These are phyloP conservation scores for Avena insularis DNA, from an alignment of 176 grass and related monocot species.

Conservation along the genomic window DNA sequence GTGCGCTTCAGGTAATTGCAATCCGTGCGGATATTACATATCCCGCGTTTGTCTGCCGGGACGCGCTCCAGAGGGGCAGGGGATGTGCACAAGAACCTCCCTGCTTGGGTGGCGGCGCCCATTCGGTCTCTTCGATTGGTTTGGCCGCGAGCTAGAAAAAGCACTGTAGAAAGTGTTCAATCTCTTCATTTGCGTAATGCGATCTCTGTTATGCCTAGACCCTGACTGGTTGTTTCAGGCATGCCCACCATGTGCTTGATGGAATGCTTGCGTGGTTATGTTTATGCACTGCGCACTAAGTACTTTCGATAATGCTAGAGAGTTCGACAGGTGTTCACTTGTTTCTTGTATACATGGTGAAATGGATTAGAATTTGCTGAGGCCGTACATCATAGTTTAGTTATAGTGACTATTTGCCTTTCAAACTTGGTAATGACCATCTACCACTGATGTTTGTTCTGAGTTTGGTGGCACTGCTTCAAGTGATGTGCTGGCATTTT, in stretches of 20 bases:
- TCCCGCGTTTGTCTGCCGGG: background rate
- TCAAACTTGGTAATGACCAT: background rate
- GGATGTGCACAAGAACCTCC: background rate
- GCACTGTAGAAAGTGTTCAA: background rate
- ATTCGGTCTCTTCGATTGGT: background rate
- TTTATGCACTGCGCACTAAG: background rate
- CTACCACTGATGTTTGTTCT: conserved; percentile 5
- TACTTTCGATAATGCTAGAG: conserved; percentile 3
- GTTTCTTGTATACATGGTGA: background rate
- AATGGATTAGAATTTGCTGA: background rate
- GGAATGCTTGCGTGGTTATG: conserved; percentile 30
- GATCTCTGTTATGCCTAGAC: background rate
- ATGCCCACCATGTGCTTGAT: conserved; percentile 27
- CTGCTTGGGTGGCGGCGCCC: background rate
- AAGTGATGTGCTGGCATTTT: background rate
- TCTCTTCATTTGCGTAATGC: background rate
- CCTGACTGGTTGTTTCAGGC: background rate
- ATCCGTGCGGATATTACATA: background rate
- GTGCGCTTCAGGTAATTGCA: conserved; percentile 57
- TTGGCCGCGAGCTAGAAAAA: background rate
- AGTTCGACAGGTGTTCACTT: conserved; percentile 3
- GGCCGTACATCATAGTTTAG: background rate
- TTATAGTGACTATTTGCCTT: background rate
- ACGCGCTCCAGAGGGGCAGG: background rate
- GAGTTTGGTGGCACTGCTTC: conserved; percentile 15